A percentile compares a stretch with the other conserved stretches of the same genome.
Evolutionary conservation across 345 rosid species (phyloP).

Genomic region (Pseudoturritis turrita): DNA sequence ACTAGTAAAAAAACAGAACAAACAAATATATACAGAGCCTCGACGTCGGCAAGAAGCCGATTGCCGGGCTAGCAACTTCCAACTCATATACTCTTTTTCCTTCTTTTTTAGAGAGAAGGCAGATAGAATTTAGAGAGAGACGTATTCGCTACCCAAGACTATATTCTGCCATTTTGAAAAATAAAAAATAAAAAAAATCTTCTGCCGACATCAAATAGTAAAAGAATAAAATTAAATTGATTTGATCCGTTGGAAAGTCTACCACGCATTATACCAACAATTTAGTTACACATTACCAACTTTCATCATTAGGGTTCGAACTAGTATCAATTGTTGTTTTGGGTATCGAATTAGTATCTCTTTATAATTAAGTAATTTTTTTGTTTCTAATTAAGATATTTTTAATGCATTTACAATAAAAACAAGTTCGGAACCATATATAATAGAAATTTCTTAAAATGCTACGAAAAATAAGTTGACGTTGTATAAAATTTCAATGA

Average conservation of each 20-base stretch:
- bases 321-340: neutral
- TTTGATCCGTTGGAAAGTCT: neutral
- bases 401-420: neutral
- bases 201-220: conserved; percentile 21
- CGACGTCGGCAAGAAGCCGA: too few relatives aligned
- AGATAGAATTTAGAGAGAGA: too few relatives aligned
- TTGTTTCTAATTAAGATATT: neutral
- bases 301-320: neutral
- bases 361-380: neutral
- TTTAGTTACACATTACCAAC: neutral
- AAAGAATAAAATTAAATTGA: neutral
- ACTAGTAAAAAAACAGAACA: too few relatives aligned
- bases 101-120: too few relatives aligned
- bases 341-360: neutral
- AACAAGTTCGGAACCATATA: neutral
- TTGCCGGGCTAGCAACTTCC: too few relatives aligned
- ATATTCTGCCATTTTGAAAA: neutral
- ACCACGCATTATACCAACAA: neutral
- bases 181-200: neutral
- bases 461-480: too few relatives aligned
- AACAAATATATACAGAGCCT: too few relatives aligned
- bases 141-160: neutral
- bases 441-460: too few relatives aligned
- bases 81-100: too few relatives aligned
- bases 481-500: too few relatives aligned